Evolutionary conservation across 192 early-diverging fungal genomes (phyloP).

Genomic region (Phycomyces blakesleeanus): DNA sequence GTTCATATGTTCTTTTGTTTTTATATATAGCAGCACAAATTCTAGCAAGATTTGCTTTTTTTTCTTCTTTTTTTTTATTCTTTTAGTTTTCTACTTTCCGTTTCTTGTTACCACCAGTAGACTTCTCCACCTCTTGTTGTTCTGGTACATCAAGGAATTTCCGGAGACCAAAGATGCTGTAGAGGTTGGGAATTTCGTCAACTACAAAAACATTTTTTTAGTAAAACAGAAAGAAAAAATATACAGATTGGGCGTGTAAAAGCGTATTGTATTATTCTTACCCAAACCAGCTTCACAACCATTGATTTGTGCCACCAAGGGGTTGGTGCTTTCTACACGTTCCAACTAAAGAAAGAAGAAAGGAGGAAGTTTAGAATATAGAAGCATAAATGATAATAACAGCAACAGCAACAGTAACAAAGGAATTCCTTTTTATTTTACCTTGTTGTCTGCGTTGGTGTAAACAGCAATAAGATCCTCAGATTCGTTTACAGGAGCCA

Average conservation of each 20-base stretch:
- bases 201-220: background rate
- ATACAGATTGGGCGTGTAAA: too few species aligned
- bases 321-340: background rate
- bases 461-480: slow-evolving; percentile 10
- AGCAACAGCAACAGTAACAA: too few species aligned
- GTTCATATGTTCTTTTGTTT: too few species aligned
- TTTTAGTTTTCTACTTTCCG: slow-evolving; percentile 5
- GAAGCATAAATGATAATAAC: too few species aligned
- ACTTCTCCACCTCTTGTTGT: slow-evolving; percentile 5
- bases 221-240: too few species aligned
- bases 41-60: background rate
- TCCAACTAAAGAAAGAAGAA: background rate
- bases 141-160: slow-evolving; percentile 21
- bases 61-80: background rate
- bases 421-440: too few species aligned
- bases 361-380: too few species aligned
- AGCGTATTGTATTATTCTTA: background rate
- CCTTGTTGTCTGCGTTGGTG: slow-evolving; percentile 7
- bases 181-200: slow-evolving; percentile 59
- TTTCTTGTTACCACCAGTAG: slow-evolving; percentile 2
- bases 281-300: background rate
- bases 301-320: background rate
- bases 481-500: slow-evolving; percentile 6
- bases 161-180: slow-evolving; percentile 14
- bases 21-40: background rate